Evolutionary conservation across 805 yeast genomes (phyloP).

Genomic region (Cyberlindnera nakhonratchasimensis): DNA sequence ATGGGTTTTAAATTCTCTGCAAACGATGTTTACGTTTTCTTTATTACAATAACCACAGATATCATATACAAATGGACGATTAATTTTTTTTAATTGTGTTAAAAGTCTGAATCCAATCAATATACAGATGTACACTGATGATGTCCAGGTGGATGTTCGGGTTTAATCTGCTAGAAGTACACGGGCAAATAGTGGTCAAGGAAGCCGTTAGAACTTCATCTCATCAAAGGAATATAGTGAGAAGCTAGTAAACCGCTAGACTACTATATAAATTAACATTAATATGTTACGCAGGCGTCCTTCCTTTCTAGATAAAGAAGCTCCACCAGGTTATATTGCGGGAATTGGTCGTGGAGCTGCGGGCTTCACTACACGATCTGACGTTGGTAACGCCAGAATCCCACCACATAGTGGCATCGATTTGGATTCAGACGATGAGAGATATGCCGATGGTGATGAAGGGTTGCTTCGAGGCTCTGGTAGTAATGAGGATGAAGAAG

Average conservation of each 20-base stretch:
- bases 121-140: neutral
- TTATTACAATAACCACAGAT: too few species aligned
- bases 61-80: too few species aligned
- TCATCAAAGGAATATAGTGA: neutral
- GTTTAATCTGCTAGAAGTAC: neutral
- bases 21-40: too few species aligned
- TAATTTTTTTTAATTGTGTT: too few species aligned
- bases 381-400: slow-evolving; percentile 50
- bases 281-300: slow-evolving; percentile 11
- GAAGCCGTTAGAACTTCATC: neutral
- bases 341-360: slow-evolving; percentile 95
- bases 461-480: slow-evolving; percentile 31
- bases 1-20: too few species aligned
- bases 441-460: slow-evolving; percentile 27
- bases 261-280: too few species aligned
- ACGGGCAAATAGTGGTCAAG: neutral
- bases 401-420: slow-evolving; percentile 28
- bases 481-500: slow-evolving; percentile 67
- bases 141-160: neutral
- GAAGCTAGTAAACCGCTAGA: too few species aligned
- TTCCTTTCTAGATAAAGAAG: slow-evolving; percentile 69
- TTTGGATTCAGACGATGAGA: slow-evolving; percentile 20
- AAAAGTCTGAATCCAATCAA: too few species aligned
- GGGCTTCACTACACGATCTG: slow-evolving; percentile 87
- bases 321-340: slow-evolving; percentile 88